These are phyloP conservation scores for Vitis vinifera DNA, from an alignment of 164 flowering plant genomes.

Conservation along the genomic window DNA sequence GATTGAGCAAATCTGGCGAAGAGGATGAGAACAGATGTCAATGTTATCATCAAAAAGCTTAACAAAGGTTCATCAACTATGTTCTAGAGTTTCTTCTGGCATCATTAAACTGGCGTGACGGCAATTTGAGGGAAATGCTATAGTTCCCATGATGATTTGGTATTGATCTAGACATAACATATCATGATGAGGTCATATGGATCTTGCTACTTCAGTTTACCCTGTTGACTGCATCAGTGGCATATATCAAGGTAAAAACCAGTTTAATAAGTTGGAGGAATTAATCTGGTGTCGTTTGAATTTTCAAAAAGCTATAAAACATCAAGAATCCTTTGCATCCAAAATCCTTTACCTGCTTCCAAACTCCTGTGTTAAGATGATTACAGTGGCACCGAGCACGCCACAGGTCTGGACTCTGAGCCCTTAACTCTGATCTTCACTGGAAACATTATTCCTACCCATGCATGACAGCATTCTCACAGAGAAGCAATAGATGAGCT, in stretches of 20 bases:
- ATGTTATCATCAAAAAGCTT: not conserved
- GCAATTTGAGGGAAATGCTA: conserved; percentile 9
- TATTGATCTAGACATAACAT: not conserved
- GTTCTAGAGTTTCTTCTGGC: conserved; percentile 5
- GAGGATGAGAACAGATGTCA: conserved; percentile 75
- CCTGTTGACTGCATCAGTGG: not conserved
- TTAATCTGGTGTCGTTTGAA: not conserved
- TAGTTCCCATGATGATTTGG: not conserved
- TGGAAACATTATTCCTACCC: too few relatives aligned
- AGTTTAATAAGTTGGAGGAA: not conserved
- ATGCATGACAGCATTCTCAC: too few relatives aligned
- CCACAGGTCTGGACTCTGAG: too few relatives aligned
- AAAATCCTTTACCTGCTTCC: too few relatives aligned
- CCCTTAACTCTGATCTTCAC: too few relatives aligned
- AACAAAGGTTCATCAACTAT: conserved; percentile 9
- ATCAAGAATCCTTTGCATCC: too few relatives aligned
- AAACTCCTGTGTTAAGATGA: too few relatives aligned
- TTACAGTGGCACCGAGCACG: too few relatives aligned
- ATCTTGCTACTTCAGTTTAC: conserved; percentile 15
- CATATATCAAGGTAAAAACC: not conserved
- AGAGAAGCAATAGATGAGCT: too few relatives aligned
- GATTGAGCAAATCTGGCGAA: conserved; percentile 98
- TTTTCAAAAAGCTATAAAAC: too few relatives aligned
- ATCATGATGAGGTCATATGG: not conserved
- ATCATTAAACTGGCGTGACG: conserved; percentile 8